Base-by-base conservation (phyloP, 805 yeast species). In the Candida gorgasii region DNA sequence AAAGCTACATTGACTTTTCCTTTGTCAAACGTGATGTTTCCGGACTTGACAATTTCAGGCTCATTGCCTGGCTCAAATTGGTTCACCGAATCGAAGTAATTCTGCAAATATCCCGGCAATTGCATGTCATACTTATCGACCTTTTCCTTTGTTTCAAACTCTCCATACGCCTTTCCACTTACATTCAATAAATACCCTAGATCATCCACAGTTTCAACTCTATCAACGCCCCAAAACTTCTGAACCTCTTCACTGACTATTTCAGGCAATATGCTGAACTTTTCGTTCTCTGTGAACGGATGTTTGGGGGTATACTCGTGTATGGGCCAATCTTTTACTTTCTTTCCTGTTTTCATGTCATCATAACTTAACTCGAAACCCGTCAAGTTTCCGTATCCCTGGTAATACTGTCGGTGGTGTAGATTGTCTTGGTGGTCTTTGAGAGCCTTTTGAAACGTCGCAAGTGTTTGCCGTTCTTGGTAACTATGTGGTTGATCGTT, bases 351-450 rank as follows among this genome's bases (percentile, higher is more conserved):
- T 1, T 73, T 15, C 12, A 69, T 73, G 59, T 84, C 95, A 8
- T 71, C 66, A 51, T 86, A 87, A 22, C 88, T 78, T 24, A 83
- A 61, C 52, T 71, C 73, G 44, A 83, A 78, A 3, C 96, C 96
- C 0, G 93, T 84, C 12, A 87, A 59, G 52, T 86, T 84, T 1
- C 86, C 85, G 56, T 81, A 82, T 5, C 86, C 88, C 3, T 62
- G 46, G 14, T 56, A 42, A 57, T 74, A 82, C 1, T 75, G 69
- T 32, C 76, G 58, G 28, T 69, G 63, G 11, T 48, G 50, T 24
- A 83, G 47, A 32, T 50, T 47, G 4, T 39, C 29, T n/a, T 42
- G 52, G 33, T 50, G 39, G n/a, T 42, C 26, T 24, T 43, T 41
- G 5, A 68, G 47, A 19, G 53, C 44, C n/a, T 52, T 44, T 38